A percentile compares a stretch with the other conserved stretches of the same genome.
Evolutionary conservation across 371 early-diverging fungal genomes (phyloP).

Genomic region (Homolaphlyctis polyrhiza): DNA sequence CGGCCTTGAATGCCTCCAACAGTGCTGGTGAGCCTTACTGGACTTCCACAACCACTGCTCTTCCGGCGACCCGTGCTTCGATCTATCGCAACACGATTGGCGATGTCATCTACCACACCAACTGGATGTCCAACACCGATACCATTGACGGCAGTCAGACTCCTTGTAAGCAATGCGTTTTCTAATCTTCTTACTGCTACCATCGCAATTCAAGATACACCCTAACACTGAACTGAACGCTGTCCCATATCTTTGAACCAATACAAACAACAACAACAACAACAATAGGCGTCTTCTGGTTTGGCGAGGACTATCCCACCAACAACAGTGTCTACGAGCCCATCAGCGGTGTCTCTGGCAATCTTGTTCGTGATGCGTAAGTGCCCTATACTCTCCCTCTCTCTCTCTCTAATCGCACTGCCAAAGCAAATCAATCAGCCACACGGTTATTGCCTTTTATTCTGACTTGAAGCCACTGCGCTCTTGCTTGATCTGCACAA

Average conservation of each 20-base stretch:
- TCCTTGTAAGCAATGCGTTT: too few relatives aligned
- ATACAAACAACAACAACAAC: too few relatives aligned
- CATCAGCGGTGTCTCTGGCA: slow-evolving; percentile 3
- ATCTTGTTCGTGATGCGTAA: slow-evolving; percentile 1
- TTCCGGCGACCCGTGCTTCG: background rate
- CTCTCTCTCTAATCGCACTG: too few relatives aligned
- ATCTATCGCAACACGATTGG: background rate
- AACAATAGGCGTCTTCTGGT: slow-evolving; percentile 36
- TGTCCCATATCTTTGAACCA: too few relatives aligned
- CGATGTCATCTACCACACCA: background rate
- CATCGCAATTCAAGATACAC: too few relatives aligned
- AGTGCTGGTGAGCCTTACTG: background rate
- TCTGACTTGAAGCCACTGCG: background rate
- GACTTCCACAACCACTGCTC: background rate
- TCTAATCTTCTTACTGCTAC: too few relatives aligned
- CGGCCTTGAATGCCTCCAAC: slow-evolving; percentile 8
- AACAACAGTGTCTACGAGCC: slow-evolving; percentile 17
- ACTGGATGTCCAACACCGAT: background rate
- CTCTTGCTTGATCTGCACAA: too few relatives aligned
- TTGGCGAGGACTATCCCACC: slow-evolving; percentile 28
- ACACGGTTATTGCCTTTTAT: background rate
- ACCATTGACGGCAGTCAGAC: too few relatives aligned
- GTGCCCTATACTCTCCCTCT: too few relatives aligned
- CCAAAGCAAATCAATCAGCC: background rate
- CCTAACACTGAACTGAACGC: too few relatives aligned